Base-by-base conservation (phyloP, 73 alveolate species). In the Paramecium octaurelia region DNA sequence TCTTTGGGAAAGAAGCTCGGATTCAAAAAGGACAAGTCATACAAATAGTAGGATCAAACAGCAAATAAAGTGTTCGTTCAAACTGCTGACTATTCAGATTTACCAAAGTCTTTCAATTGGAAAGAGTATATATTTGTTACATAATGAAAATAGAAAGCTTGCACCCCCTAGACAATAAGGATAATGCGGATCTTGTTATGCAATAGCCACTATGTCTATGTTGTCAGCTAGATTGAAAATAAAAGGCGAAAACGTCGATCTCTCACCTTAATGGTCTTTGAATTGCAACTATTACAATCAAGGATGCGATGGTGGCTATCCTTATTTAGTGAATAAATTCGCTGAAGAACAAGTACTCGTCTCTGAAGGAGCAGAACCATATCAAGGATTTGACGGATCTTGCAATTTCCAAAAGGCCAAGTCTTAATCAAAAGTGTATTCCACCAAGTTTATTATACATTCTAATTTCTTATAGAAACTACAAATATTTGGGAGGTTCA, bases 281-380 rank as follows among this genome's bases (percentile, higher is more conserved):
- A 58, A 77, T 69, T 89, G 94, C 18, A 89, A 89, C 29, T 68
- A 70, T 50, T 89, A 42, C 58, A 89, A 89, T 34, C 20, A 89
- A 71, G 94, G 94, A 58, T 89, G 94, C 24, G 91, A 89, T 89
- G 94, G 94, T 44, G 94, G 94, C 24, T 89, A 89, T 89, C 92
- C 92, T 38, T 89, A 70, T 36, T 50, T 89, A 29, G 94, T 89
- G 6, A 89, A 83, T 24, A 89, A 89, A 71, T 89, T 89, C 21
- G 86, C 71, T 34, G 50, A 58, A 21, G 94, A 89, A 31, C 43
- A 59, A 23, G 75, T 58, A 18, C 44, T 83, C 10, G 94, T 89
- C 9, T 83, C 94, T 44, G 94, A 89, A 71, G 29, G 69, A 11
- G 50, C 86, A 44, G 92, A 89, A 58, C 94, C 94, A 58, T 89